Evolutionary conservation across 192 early-diverging fungal genomes (phyloP).

Genomic region (Haplosporangium gracile): DNA sequence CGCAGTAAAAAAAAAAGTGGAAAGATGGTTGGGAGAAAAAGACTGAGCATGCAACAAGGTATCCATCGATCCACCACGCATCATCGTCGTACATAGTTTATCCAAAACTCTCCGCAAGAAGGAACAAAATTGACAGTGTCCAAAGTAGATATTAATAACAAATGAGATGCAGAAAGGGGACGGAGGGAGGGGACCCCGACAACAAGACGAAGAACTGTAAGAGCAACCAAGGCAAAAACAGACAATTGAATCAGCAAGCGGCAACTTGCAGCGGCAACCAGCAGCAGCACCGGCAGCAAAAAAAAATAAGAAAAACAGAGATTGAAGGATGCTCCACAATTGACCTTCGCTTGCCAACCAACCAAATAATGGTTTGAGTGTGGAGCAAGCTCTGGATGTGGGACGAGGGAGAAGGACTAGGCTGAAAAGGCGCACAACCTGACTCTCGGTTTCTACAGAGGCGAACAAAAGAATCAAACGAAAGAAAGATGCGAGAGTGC

Average conservation of each 20-base stretch:
- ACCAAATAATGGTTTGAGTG: not conserved
- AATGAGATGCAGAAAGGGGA: conserved; percentile 13
- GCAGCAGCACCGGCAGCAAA: not conserved
- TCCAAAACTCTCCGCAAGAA: not conserved
- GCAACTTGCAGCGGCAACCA: not conserved
- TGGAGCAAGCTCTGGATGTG: not conserved
- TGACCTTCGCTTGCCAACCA: not conserved
- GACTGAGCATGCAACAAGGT: conserved; percentile 1
- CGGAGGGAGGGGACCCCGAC: not conserved
- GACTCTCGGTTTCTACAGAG: not conserved
- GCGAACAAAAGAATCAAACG: not conserved
- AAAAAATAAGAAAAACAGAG: not conserved
- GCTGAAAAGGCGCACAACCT: not conserved
- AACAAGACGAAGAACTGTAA: not conserved
- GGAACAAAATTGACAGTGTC: not conserved
- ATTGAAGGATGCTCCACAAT: not conserved
- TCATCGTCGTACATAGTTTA: not conserved
- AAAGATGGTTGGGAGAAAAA: not conserved
- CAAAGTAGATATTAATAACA: conserved; percentile 19
- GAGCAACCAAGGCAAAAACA: not conserved
- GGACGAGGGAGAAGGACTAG: not conserved
- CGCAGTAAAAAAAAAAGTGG: not conserved
- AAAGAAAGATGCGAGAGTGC: not conserved
- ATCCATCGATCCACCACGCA: conserved; percentile 9
- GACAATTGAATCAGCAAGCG: not conserved